Conservation (phyloP, 2,329 filamentous ascomycete genomes). For the Ploettnerulaceae sp. region DNA sequence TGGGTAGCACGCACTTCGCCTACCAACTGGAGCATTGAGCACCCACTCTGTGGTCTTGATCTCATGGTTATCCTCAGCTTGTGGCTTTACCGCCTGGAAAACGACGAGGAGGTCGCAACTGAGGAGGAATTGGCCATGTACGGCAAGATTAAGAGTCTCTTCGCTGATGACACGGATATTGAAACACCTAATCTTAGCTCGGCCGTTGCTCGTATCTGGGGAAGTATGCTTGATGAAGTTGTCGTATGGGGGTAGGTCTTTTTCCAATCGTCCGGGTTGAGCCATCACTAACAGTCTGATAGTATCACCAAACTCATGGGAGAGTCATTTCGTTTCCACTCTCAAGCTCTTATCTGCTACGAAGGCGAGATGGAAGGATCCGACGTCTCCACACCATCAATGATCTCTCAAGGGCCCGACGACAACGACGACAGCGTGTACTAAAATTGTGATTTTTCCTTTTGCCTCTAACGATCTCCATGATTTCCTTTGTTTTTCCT, state of each 20-base stretch:
- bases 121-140: constrained; percentile 86
- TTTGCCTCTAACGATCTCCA: constrained; percentile 32
- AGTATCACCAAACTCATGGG: constrained; percentile 95
- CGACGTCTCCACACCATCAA: constrained; percentile 64
- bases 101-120: constrained; percentile 87
- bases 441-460: constrained; percentile 34
- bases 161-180: constrained; percentile 82
- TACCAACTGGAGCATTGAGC: constrained; percentile 98
- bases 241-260: constrained; percentile 95
- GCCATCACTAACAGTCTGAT: constrained; percentile 40
- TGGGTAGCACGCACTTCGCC: constrained; percentile 98
- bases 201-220: constrained; percentile 93
- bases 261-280: not conserved
- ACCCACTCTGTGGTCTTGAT: constrained; percentile 92
- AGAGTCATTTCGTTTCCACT: constrained; percentile 94
- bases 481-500: constrained; percentile 44
- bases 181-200: constrained; percentile 84
- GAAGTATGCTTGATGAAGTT: constrained; percentile 96
- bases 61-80: constrained; percentile 96
- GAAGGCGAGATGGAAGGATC: constrained; percentile 75
- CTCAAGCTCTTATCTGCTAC: constrained; percentile 89
- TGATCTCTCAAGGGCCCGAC: constrained; percentile 66
- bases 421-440: constrained; percentile 63
- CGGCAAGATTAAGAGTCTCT: constrained; percentile 83
- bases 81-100: constrained; percentile 98